phyloP scores from a whole-genome alignment of 2,329 filamentous ascomycete genomes.

The Ophiostoma sp. region DNA sequence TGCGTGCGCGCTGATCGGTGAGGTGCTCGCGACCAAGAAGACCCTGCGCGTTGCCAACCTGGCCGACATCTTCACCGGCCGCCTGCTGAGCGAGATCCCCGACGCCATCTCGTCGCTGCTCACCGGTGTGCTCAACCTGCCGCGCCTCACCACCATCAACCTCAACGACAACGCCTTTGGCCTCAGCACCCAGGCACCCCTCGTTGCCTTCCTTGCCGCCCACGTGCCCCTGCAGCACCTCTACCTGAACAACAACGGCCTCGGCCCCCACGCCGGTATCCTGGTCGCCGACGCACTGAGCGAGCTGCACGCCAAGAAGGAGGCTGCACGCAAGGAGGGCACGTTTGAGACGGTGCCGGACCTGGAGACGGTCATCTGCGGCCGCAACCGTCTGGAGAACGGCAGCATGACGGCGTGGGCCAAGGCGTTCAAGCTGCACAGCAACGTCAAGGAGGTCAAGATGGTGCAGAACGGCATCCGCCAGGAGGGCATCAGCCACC shows the following conservation, averaged over 20 bases:
- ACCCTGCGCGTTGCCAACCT: constrained; percentile 79
- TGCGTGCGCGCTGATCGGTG: constrained; percentile 77
- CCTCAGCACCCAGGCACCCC: constrained; percentile 85
- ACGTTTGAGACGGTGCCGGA: constrained; percentile 57
- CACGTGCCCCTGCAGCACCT: constrained; percentile 90
- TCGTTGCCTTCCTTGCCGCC: constrained; percentile 83
- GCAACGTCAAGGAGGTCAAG: constrained; percentile 75
- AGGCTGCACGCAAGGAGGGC: constrained; percentile 64
- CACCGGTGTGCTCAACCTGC: constrained; percentile 77
- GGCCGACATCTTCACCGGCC: constrained; percentile 95
- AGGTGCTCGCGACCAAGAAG: constrained; percentile 79
- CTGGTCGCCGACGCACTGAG: constrained; percentile 83
- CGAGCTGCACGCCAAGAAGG: constrained; percentile 77
- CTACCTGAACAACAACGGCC: constrained; percentile 96
- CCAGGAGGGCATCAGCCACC: constrained; percentile 79
- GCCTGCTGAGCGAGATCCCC: constrained; percentile 88
- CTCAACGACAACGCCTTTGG: constrained; percentile 98
- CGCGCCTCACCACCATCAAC: constrained; percentile 84
- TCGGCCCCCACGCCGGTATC: constrained; percentile 85
- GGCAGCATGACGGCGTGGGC: constrained; percentile 95
- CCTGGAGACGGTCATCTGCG: constrained; percentile 95
- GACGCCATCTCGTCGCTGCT: constrained; percentile 80
- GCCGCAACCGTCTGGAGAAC: constrained; percentile 90
- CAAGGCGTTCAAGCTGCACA: constrained; percentile 75
- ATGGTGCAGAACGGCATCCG: constrained; percentile 99